Conservation (phyloP, 768 basidiomycete species). For the Rhodotorula babjevae region DNA sequence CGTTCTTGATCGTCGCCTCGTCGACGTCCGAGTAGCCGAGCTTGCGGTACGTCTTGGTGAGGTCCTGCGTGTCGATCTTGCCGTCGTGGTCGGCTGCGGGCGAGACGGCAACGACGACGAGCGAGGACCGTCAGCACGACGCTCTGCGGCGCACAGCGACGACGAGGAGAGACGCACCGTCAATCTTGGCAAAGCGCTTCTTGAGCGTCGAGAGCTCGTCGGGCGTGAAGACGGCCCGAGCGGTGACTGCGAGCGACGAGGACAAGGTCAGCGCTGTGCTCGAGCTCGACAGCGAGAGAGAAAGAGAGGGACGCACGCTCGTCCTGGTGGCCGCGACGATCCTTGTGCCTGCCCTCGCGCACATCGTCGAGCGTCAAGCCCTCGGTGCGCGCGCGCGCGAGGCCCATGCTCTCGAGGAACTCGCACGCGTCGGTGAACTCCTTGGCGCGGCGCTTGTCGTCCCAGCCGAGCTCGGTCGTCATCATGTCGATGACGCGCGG, state of each 20-base stretch:
- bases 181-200: constrained; percentile 49
- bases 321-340: constrained; percentile 39
- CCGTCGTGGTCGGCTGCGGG: constrained; percentile 53
- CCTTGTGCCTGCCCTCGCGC: constrained; percentile 40
- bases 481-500: constrained; percentile 87
- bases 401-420: constrained; percentile 82
- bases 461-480: constrained; percentile 79
- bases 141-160: too few species aligned
- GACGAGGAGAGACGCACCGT: constrained; percentile 31
- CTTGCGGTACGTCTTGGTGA: constrained; percentile 69
- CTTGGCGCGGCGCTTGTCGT: constrained; percentile 54
- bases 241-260: constrained; percentile 39
- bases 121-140: background rate
- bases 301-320: constrained; percentile 14
- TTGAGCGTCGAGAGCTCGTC: constrained; percentile 46
- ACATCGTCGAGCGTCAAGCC: constrained; percentile 42
- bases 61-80: constrained; percentile 59
- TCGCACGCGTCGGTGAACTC: constrained; percentile 61
- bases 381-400: constrained; percentile 48
- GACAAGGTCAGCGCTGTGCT: background rate
- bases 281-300: background rate
- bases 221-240: constrained; percentile 43
- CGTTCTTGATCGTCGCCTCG: constrained; percentile 44
- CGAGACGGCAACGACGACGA: too few species aligned
- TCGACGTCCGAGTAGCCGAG: constrained; percentile 59